Evolutionary conservation across 1,139 yeast species (phyloP).

Genomic region (Debaryomyces udenii): DNA sequence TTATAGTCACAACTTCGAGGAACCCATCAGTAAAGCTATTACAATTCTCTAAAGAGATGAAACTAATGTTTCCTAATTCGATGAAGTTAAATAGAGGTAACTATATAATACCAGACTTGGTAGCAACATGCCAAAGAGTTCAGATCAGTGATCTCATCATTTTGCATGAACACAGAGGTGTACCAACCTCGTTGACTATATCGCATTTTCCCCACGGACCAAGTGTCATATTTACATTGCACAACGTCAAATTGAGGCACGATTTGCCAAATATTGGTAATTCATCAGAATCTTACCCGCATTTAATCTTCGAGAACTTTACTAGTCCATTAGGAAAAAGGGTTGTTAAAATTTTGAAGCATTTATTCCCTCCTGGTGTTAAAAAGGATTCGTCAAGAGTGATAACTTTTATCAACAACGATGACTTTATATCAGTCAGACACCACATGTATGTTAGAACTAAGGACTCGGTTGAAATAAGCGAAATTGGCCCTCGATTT

Average conservation of each 20-base stretch:
- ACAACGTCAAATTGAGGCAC: conserved; percentile 92
- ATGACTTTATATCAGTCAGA: conserved; percentile 89
- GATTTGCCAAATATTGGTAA: conserved; percentile 87
- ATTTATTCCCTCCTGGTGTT: conserved; percentile 96
- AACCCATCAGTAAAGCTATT: conserved; percentile 83
- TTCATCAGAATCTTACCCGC: conserved; percentile 91
- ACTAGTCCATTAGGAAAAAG: conserved; percentile 82
- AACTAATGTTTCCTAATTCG: conserved; percentile 85
- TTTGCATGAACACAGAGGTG: conserved; percentile 96
- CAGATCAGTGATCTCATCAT: conserved; percentile 81
- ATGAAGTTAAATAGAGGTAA: conserved; percentile 92
- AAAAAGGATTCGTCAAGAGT: conserved; percentile 88
- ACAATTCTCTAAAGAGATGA: conserved; percentile 92
- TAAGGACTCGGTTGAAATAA: conserved; percentile 84
- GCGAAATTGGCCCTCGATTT: conserved; percentile 98
- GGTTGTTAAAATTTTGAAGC: conserved; percentile 78
- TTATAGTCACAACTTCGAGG: conserved; percentile 91
- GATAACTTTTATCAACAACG: conserved; percentile 85
- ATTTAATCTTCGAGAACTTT: conserved; percentile 89
- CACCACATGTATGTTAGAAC: conserved; percentile 94
- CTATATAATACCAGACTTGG: conserved; percentile 81
- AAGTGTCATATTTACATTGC: conserved; percentile 89
- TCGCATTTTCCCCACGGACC: conserved; percentile 99
- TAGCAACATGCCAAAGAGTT: conserved; percentile 71
- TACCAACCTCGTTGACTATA: conserved; percentile 89